phyloP scores from a whole-genome alignment of 148 eudicot species.

The Amaranthus palmeri region DNA sequence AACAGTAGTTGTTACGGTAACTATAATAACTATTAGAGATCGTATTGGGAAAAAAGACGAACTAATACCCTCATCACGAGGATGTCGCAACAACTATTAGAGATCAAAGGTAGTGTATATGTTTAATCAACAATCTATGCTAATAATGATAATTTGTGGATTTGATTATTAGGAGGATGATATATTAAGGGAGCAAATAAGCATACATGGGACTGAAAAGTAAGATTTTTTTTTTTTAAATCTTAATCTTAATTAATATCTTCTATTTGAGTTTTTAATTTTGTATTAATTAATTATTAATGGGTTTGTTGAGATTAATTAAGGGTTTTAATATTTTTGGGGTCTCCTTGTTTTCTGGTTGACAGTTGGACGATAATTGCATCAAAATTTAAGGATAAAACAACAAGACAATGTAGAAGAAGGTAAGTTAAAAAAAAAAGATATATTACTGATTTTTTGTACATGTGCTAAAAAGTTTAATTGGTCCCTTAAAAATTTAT shows the following conservation, averaged over 20 bases:
- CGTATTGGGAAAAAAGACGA: too few relatives aligned
- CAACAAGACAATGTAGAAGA: constrained; percentile 92
- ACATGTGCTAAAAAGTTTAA: constrained; percentile 3
- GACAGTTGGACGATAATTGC: constrained; percentile 90
- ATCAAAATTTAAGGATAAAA: constrained; percentile 85
- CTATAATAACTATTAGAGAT: too few relatives aligned
- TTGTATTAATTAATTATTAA: constrained; percentile 2
- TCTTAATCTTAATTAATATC: neutral
- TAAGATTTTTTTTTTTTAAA: constrained; percentile 18
- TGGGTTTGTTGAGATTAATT: constrained; percentile 20
- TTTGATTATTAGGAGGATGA: constrained; percentile 79
- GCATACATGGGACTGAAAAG: constrained; percentile 82
- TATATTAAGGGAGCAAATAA: constrained; percentile 78
- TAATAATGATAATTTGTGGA: neutral
- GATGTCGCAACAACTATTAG: too few relatives aligned
- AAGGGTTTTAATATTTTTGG: constrained; percentile 5
- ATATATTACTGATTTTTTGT: constrained; percentile 3
- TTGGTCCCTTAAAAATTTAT: constrained; percentile 7
- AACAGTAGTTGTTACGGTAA: too few relatives aligned
- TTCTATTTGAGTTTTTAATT: neutral
- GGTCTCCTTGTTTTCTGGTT: neutral
- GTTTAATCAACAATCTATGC: neutral
- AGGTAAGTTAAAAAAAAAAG: constrained; percentile 43
- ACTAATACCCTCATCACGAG: too few relatives aligned
- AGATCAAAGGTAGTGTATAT: too few relatives aligned